Evolutionary conservation across 2,329 filamentous ascomycete genomes (phyloP).

Genomic region (Sordariomycetes sp.): DNA sequence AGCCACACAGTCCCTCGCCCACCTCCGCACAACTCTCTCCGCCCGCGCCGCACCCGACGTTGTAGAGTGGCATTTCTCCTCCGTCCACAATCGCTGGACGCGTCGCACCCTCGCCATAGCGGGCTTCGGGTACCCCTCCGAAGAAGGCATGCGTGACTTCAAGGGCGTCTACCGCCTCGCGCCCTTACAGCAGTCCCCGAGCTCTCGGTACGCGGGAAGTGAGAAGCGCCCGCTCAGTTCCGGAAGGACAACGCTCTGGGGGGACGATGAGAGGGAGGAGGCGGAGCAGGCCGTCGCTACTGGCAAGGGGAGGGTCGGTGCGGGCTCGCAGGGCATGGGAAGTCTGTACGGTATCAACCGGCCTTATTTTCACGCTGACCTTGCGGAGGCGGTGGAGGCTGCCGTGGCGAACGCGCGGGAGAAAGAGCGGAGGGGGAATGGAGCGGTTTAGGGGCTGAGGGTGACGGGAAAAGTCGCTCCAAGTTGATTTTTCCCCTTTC

Average conservation of each 20-base stretch:
- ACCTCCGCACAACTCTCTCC: slow-evolving; percentile 39
- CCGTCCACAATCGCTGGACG: slow-evolving; percentile 40
- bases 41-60: slow-evolving; percentile 29
- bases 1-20: slow-evolving; percentile 37
- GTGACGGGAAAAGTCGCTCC: too few species aligned
- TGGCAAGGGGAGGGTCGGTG: background rate
- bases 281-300: slow-evolving; percentile 11
- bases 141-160: slow-evolving; percentile 11
- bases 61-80: slow-evolving; percentile 37
- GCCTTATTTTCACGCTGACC: slow-evolving; percentile 38
- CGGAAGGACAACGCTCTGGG: background rate
- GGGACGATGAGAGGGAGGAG: slow-evolving; percentile 12
- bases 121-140: slow-evolving; percentile 32
- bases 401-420: slow-evolving; percentile 19
- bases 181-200: slow-evolving; percentile 25
- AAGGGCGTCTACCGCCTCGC: slow-evolving; percentile 21
- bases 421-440: background rate
- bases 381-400: slow-evolving; percentile 33
- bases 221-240: slow-evolving; percentile 37
- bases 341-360: slow-evolving; percentile 31
- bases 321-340: slow-evolving; percentile 11
- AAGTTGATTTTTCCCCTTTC: background rate
- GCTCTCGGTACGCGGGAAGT: slow-evolving; percentile 15
- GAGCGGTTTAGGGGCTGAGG: background rate
- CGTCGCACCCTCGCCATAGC: slow-evolving; percentile 39